Percentiles rank a stretch among this genome's conserved stretches.
Evolutionary conservation across 495 filamentous ascomycete species (phyloP).

Genomic region (Xylaria cubensis): DNA sequence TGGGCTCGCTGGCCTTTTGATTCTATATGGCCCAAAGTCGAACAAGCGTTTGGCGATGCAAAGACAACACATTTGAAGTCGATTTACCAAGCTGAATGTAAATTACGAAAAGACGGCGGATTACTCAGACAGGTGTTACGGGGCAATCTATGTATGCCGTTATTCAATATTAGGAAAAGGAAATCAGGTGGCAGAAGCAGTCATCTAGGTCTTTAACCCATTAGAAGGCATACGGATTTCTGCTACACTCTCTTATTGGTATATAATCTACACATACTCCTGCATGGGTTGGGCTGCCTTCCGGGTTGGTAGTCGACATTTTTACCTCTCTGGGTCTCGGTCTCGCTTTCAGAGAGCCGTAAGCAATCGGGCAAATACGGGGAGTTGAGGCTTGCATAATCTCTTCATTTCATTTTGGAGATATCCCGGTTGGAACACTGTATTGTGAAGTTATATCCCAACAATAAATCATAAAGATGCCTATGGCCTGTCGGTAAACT

Average conservation of each 20-base stretch:
- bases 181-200: not conserved
- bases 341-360: too few species aligned
- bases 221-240: not conserved
- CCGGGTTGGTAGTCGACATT: too few species aligned
- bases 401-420: not conserved
- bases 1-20: conserved; percentile 11
- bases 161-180: not conserved
- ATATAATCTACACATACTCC: not conserved
- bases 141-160: not conserved
- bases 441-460: too few species aligned
- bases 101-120: not conserved
- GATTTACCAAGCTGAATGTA: conserved; percentile 1
- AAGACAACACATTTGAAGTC: conserved; percentile 7
- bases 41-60: not conserved
- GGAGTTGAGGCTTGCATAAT: not conserved
- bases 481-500: too few species aligned
- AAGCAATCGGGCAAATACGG: too few species aligned
- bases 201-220: not conserved
- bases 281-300: not conserved
- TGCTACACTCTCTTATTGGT: not conserved
- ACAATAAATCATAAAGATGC: too few species aligned
- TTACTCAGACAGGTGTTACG: not conserved
- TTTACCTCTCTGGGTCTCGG: too few species aligned
- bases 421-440: not conserved
- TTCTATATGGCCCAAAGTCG: conserved; percentile 1